phyloP scores from a whole-genome alignment of 2,329 filamentous ascomycete genomes.

The Botryosphaeria dothidea region DNA sequence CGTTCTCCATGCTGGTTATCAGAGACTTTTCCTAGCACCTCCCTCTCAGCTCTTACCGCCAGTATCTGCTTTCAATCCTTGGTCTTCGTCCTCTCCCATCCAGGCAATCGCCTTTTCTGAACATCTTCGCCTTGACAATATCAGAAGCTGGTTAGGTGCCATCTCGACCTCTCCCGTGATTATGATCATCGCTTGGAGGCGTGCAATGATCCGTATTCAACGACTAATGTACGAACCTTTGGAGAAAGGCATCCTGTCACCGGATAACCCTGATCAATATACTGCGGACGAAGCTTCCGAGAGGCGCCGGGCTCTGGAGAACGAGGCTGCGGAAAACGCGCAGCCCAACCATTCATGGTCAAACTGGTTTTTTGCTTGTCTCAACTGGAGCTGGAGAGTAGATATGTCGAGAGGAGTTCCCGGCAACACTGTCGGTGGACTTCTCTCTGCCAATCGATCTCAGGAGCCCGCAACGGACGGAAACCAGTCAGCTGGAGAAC shows the following conservation, averaged over 20 bases:
- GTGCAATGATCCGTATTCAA: conserved; percentile 10
- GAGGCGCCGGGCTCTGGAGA: conserved; percentile 26
- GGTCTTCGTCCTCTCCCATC: conserved; percentile 1
- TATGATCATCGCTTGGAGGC: conserved; percentile 14
- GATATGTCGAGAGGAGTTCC: not conserved
- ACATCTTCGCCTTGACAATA: conserved; percentile 29
- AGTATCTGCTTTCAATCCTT: conserved; percentile 5
- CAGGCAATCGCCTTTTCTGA: not conserved
- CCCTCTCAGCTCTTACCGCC: conserved; percentile 3
- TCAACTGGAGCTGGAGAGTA: conserved; percentile 29
- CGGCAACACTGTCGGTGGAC: not conserved
- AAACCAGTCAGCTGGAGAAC: not conserved
- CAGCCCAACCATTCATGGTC: conserved; percentile 28
- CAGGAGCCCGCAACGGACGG: not conserved
- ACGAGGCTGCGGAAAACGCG: conserved; percentile 20
- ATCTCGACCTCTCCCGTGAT: not conserved
- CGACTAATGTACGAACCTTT: conserved; percentile 18
- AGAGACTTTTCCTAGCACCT: conserved; percentile 9
- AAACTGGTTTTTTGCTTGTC: conserved; percentile 26
- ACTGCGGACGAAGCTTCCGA: conserved; percentile 33
- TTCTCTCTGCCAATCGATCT: not conserved
- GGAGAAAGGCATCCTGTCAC: conserved; percentile 12
- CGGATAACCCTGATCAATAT: conserved; percentile 19
- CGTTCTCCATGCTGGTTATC: conserved; percentile 15
- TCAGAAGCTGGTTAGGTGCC: conserved; percentile 24